These are phyloP conservation scores for Somion occarium DNA, from an alignment of 1,284 basidiomycete genomes.

Conservation along the genomic window DNA sequence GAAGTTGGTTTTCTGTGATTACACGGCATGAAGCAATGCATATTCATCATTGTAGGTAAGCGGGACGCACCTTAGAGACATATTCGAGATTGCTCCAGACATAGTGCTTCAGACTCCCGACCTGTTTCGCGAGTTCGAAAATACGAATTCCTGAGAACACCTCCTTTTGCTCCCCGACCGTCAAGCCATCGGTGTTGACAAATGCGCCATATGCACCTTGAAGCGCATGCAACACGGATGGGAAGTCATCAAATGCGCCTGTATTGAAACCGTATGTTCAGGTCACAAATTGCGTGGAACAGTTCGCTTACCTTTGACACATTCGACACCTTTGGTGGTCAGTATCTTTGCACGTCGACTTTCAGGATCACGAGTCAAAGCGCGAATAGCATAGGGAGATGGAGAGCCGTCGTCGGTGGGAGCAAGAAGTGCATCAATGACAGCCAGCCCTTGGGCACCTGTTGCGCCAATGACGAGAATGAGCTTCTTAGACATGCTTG, in stretches of 20 bases:
- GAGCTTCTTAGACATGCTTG: conserved; percentile 25
- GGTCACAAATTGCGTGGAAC: neutral
- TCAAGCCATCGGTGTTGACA: conserved; percentile 45
- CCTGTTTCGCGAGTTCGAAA: conserved; percentile 42
- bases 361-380: conserved; percentile 39
- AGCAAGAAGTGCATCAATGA: conserved; percentile 39
- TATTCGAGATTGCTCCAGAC: conserved; percentile 46
- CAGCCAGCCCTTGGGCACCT: conserved; percentile 43
- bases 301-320: conserved; percentile 34
- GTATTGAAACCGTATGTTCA: neutral
- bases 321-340: conserved; percentile 35
- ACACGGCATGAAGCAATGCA: neutral
- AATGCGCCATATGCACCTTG: conserved; percentile 41
- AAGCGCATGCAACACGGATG: conserved; percentile 29
- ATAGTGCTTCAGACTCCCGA: conserved; percentile 35
- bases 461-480: conserved; percentile 50
- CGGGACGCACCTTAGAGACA: conserved; percentile 34
- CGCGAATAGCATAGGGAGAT: conserved; percentile 42
- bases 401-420: conserved; percentile 32
- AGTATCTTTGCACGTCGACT: conserved; percentile 34
- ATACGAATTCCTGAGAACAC: conserved; percentile 39
- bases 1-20: conserved; percentile 29
- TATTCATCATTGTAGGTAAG: neutral
- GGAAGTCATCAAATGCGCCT: conserved; percentile 29
- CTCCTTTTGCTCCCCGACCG: conserved; percentile 39